Evolutionary conservation across 108 stramenopile genomes (phyloP), one percentile per base, ranked within the genome.

Genomic region (Nannochloropsis oceanica): DNA sequence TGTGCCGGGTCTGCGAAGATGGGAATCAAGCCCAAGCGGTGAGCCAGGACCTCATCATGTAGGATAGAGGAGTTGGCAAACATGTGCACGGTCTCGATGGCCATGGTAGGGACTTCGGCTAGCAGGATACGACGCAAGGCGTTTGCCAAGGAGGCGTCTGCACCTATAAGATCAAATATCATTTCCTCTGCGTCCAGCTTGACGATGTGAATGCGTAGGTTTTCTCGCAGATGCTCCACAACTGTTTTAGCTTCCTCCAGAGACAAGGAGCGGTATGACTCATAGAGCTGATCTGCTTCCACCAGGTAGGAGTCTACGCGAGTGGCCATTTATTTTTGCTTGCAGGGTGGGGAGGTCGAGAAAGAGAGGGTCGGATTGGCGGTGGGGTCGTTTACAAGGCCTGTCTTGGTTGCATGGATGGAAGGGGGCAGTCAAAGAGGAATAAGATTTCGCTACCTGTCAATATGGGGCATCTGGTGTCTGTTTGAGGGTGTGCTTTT

Each of bases 111-210:
- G 24, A 92, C 90, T 88, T 93, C 93, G 3, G 93, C 82, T 8
- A 93, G 81, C 73, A 93, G 26, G 50, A 93, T 92, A 43, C 93
- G 81, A 27, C 93, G 88, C 26, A 93, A 81, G n/a, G 93, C 93
- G 80, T 93, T 93, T 12, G 93, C 92, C 14, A 93, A 83, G 26
- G 93, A 88, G 14, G 87, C 89, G 18, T 92, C 92, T 3, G 91
- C 91, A 73, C 92, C 92, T 5, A 90, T 84, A 13, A 93, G 80
- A 11, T 93, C 93, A 59, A 93, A 93, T 43, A 86, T 86, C 59
- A 92, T 90, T 42, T 89, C 86, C 27, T 89, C 83, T 9, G 14
- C 83, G 73, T 84, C 83, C 42, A 84, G 22, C 44, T 26, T 25
- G 10, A 84, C 27, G 13, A 84, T 43, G 13, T 84, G 44, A 14